Evolutionary conservation across 768 basidiomycete species (phyloP).

Genomic region (Trichaptum fuscoviolaceum): DNA sequence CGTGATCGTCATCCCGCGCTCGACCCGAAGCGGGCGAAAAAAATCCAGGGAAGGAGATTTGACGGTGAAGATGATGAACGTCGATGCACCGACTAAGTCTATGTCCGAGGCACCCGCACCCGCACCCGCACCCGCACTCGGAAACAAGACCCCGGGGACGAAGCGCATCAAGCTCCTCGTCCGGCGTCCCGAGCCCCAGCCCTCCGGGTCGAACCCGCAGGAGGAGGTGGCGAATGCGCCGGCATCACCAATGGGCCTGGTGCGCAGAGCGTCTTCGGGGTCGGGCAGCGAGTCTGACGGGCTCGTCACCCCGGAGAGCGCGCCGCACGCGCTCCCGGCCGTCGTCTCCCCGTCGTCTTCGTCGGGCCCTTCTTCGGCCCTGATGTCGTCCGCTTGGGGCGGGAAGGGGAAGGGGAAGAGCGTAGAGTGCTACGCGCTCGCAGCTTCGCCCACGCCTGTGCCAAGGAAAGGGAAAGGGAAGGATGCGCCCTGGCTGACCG

Average conservation of each 20-base stretch:
- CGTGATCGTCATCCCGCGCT: neutral
- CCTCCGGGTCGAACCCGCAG: neutral
- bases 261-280: too few species aligned
- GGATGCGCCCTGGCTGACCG: too few species aligned
- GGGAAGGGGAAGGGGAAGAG: neutral
- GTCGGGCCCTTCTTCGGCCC: slow-evolving; percentile 29
- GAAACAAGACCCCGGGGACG: neutral
- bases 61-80: too few species aligned
- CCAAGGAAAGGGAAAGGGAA: too few species aligned
- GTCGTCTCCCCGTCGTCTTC: slow-evolving; percentile 38
- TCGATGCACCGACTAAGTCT: neutral
- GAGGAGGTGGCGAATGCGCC: too few species aligned
- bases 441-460: too few species aligned
- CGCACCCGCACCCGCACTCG: too few species aligned
- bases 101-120: neutral
- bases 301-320: neutral
- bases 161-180: neutral
- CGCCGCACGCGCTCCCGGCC: slow-evolving; percentile 34
- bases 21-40: too few species aligned
- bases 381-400: neutral
- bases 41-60: too few species aligned
- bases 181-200: too few species aligned
- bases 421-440: neutral
- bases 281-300: neutral
- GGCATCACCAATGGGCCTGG: too few species aligned